Base-by-base conservation (phyloP, 345 rosid genomes). In the Arabidopsis arenosa region DNA sequence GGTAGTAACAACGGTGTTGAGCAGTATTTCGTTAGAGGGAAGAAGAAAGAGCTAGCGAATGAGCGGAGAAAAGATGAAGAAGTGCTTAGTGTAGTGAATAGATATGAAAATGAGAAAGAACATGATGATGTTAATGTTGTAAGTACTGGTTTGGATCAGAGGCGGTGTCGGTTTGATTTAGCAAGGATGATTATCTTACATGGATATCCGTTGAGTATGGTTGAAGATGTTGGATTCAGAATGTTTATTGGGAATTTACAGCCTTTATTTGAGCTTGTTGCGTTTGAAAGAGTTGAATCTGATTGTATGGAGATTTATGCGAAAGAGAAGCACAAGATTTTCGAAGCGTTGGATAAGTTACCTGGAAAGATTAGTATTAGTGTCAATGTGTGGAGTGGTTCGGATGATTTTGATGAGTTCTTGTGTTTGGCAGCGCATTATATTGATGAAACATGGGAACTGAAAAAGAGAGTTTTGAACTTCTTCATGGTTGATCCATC, bases 121-220 rank as follows among this genome's bases (percentile, higher is more conserved):
- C 18, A 13, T 39, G 90, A 83, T 10, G 44, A 15, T 5, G 73
- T 72, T 28, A 56, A 32, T 36, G 30, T 68, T 41, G 79, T 72
- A 0, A 69, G 7, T 51, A 69, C 60, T 58, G 78, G 56, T 76
- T 80, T 87, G 52, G 93, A 90, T 85, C 93, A 87, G 44, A 88
- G 92, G 77, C 76, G 93, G 57, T 86, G 96, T 54, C 81, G 86
- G 55, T 81, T 87, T 53, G 96, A 92, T 88, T 80, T 92, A 45
- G 96, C 90, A 0, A 66, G 96, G 52, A 92, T 92, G 97, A 88
- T 89, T 26, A 90, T 92, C 23, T 80, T 86, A 54, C 96, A 88
- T 64, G 91, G 93, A 5, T 90, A 88, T 81, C 89, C 97, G 8
- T 71, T 90, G 40, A 61, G 70, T 35, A 86, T 92, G 88, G 97